phyloP scores from a whole-genome alignment of 2,329 filamentous ascomycete genomes.

The Cladosporium sp. region DNA sequence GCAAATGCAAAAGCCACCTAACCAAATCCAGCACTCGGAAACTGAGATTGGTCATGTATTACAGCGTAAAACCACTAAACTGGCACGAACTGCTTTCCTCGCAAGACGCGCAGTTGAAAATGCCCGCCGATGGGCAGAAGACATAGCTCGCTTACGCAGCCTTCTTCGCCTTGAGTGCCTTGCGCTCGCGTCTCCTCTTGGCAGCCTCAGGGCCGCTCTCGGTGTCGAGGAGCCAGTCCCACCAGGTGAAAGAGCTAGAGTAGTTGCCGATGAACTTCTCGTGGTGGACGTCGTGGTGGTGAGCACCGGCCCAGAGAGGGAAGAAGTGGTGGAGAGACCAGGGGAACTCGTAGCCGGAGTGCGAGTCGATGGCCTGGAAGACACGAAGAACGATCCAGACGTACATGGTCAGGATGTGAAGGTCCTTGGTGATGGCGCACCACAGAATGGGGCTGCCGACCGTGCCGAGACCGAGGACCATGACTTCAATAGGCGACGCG shows the following conservation, averaged over 20 bases:
- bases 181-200: conserved; percentile 78
- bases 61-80: background rate
- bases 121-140: no score
- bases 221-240: conserved; percentile 92
- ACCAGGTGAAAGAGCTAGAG: conserved; percentile 97
- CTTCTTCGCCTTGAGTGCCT: conserved; percentile 71
- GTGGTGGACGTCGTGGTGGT: conserved; percentile 96
- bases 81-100: background rate
- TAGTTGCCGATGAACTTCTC: conserved; percentile 99
- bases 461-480: conserved; percentile 86
- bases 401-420: conserved; percentile 98
- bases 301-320: conserved; percentile 95
- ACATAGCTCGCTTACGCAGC: conserved; percentile 31
- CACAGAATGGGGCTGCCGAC: conserved; percentile 81
- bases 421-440: conserved; percentile 77
- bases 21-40: background rate
- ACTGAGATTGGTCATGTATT: background rate
- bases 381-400: conserved; percentile 89
- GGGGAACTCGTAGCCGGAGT: conserved; percentile 97
- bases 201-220: conserved; percentile 86
- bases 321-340: conserved; percentile 95
- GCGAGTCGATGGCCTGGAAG: conserved; percentile 96
- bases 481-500: conserved; percentile 94
- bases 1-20: conserved; percentile 8
- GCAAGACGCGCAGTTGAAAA: background rate